Evolutionary conservation across 75 land plant genomes (phyloP), one percentile per base, ranked within the genome.

Genomic region (Pseudotsuga menziesii): DNA sequence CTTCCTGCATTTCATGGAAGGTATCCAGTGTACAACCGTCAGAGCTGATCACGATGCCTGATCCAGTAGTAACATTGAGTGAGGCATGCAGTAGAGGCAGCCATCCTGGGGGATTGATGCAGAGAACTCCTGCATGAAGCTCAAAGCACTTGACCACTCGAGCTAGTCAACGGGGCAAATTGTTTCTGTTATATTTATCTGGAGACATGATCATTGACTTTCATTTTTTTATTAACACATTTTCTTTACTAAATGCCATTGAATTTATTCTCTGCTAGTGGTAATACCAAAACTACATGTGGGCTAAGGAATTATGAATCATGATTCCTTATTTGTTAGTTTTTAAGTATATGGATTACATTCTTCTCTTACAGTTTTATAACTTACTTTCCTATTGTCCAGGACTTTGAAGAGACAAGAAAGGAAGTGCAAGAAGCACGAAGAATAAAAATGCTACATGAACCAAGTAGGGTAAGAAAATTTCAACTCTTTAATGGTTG

Each of bases 371-470:
- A 59, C 27, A 17, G 17, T 26, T 75, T 62, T 58, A 16, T 14
- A 58, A 54, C 19, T 22, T 22, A 20, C 39, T 62, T 58, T 75
- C 19, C 61, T 54, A 17, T 54, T n/a, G 9, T 69, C 4, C 79
- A 94, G 98, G 93, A 93, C 32, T 58, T 90, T 48, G 87, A 91
- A 75, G 89, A 82, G 57, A 66, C 91, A 36, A 72, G 83, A 60
- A 85, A 80, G 26, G 98, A 95, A 79, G 86, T 93, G 55, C 93
- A 91, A 82, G 98, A 91, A 77, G 96, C 93, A 57, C 83, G 98
- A 73, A 80, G 94, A 80, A 95, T 95, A 76, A 89, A 84, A 82
- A 83, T 91, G 85, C 70, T 93, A 67, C 98, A 95, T 80, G 97
- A 89, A 36, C 93, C 98, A 56, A 93, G 90, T 78, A 95, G 86